A percentile compares a stretch with the other conserved stretches of the same genome.
phyloP scores from a whole-genome alignment of 2,329 filamentous ascomycete species.

The Beauveria bassiana region DNA sequence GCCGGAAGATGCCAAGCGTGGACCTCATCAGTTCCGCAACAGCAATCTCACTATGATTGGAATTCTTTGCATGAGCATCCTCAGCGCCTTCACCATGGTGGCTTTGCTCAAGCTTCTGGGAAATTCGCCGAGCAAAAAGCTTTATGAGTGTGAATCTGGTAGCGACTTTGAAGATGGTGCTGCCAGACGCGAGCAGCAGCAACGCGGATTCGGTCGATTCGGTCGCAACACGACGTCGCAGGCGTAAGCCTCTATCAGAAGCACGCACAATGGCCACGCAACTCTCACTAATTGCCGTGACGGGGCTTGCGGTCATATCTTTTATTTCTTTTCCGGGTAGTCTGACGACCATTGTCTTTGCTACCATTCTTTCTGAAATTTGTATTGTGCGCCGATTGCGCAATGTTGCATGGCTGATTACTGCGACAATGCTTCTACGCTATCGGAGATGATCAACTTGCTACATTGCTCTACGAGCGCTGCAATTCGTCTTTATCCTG shows the following conservation, averaged over 20 bases:
- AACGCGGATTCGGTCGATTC: conserved; percentile 49
- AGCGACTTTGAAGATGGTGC: conserved; percentile 52
- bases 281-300: conserved; percentile 24
- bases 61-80: conserved; percentile 70
- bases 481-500: conserved; percentile 14
- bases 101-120: conserved; percentile 53
- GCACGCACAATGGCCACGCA: conserved; percentile 10
- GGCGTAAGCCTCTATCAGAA: conserved; percentile 13
- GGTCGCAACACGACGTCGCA: conserved; percentile 25
- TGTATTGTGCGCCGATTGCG: not conserved
- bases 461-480: not conserved
- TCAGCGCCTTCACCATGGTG: conserved; percentile 63
- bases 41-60: conserved; percentile 87
- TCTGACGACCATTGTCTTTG: conserved; percentile 27
- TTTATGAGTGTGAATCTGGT: conserved; percentile 29
- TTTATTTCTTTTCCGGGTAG: conserved; percentile 20
- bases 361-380: conserved; percentile 18
- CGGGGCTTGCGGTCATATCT: conserved; percentile 5
- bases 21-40: conserved; percentile 64
- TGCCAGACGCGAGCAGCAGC: conserved; percentile 47
- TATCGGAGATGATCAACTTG: conserved; percentile 28
- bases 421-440: conserved; percentile 47
- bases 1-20: conserved; percentile 64
- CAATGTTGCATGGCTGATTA: conserved; percentile 1
- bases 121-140: conserved; percentile 42